These are phyloP conservation scores for Lithospermum erythrorhizon DNA, from an alignment of 257 asterid genomes.

Conservation along the genomic window DNA sequence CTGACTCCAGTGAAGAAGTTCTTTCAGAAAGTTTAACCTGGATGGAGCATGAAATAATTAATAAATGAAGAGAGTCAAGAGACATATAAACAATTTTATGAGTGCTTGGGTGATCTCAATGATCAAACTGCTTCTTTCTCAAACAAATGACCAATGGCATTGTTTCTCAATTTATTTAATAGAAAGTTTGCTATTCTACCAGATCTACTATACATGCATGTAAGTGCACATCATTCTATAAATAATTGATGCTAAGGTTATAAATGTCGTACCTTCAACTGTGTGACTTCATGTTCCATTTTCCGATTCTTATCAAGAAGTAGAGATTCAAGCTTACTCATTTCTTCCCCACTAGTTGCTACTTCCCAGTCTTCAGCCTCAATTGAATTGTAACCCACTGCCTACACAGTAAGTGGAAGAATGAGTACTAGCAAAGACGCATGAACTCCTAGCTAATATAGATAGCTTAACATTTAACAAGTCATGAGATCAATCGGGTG, in stretches of 20 bases:
- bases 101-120: not conserved
- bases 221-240: not conserved
- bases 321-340: slow-evolving; percentile 91
- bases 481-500: not conserved
- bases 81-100: not conserved
- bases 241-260: not conserved
- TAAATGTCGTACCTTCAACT: slow-evolving; percentile 47
- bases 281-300: slow-evolving; percentile 97
- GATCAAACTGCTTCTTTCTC: not conserved
- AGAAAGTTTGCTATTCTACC: too few relatives aligned
- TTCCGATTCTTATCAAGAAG: slow-evolving; percentile 97
- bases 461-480: not conserved
- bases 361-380: slow-evolving; percentile 99
- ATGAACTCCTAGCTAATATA: not conserved
- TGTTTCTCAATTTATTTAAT: too few relatives aligned
- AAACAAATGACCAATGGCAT: too few relatives aligned
- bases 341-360: slow-evolving; percentile 95
- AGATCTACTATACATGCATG: too few relatives aligned
- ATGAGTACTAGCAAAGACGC: not conserved
- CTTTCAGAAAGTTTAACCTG: slow-evolving; percentile 84
- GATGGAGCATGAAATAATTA: slow-evolving; percentile 14
- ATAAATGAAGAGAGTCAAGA: slow-evolving; percentile 1
- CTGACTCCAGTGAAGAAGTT: slow-evolving; percentile 74
- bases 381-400: slow-evolving; percentile 96
- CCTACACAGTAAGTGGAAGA: slow-evolving; percentile 31